Evolutionary conservation across 148 eudicot genomes (phyloP).

Genomic region (Amaranthus hypochondriacus): DNA sequence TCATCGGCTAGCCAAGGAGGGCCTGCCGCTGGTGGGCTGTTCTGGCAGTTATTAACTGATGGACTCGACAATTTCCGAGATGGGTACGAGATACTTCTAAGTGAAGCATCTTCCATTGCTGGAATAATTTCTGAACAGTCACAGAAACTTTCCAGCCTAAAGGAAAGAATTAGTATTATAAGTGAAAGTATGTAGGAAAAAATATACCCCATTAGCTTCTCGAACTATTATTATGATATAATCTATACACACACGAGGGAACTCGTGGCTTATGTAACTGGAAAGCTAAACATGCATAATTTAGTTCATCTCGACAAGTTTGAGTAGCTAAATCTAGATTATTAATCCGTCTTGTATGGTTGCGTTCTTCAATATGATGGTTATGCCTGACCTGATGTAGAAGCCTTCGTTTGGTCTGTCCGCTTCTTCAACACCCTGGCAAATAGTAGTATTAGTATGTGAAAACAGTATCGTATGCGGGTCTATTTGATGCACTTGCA

Average conservation of each 20-base stretch:
- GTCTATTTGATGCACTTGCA: too few relatives aligned
- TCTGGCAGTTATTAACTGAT: slow-evolving; percentile 58
- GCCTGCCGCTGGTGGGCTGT: slow-evolving; percentile 55
- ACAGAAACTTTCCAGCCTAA: slow-evolving; percentile 23
- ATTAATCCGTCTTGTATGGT: slow-evolving; percentile 71
- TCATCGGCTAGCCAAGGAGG: slow-evolving; percentile 47
- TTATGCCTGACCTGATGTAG: slow-evolving; percentile 85
- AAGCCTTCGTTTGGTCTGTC: slow-evolving; percentile 78
- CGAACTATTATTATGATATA: background rate
- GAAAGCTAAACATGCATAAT: slow-evolving; percentile 1
- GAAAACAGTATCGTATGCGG: background rate
- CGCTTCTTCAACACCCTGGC: slow-evolving; percentile 78
- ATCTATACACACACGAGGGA: background rate
- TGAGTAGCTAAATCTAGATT: slow-evolving; percentile 31
- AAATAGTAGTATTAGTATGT: slow-evolving; percentile 1
- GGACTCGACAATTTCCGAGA: slow-evolving; percentile 48
- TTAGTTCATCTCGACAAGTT: slow-evolving; percentile 8
- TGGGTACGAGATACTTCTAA: slow-evolving; percentile 53
- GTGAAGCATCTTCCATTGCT: slow-evolving; percentile 34
- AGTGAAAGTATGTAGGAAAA: background rate
- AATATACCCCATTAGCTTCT: background rate
- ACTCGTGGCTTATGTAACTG: background rate
- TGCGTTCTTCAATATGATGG: slow-evolving; percentile 71
- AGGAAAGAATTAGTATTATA: background rate
- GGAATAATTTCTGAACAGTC: slow-evolving; percentile 37